A percentile compares a stretch with the other conserved stretches of the same genome.
Conservation (phyloP, 73 alveolate genomes). For the Symbiodinium pilosum region DNA sequence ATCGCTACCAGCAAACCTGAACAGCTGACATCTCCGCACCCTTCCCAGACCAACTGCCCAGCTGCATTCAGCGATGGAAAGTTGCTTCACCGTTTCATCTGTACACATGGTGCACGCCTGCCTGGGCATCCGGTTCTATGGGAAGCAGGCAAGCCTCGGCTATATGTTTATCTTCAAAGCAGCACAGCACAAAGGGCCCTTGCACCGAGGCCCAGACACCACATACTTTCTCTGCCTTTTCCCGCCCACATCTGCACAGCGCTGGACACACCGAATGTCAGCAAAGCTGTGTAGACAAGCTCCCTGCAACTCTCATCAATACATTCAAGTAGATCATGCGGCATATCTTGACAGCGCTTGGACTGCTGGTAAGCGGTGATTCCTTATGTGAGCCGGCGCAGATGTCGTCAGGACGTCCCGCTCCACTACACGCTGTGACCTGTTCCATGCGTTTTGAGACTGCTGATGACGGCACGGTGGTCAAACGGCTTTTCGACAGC, state of each 20-base stretch:
- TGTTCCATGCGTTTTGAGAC: not conserved
- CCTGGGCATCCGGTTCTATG: constrained; percentile 50
- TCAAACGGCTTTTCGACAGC: not conserved
- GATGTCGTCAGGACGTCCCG: constrained; percentile 38
- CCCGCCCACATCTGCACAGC: not conserved
- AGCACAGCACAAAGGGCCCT: not conserved
- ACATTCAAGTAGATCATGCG: no score
- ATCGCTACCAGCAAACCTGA: no score
- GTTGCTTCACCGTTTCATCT: no score
- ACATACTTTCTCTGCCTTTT: constrained; percentile 38
- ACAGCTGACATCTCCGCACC: no score
- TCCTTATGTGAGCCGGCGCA: constrained; percentile 41
- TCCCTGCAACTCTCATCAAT: no score
- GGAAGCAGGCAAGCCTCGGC: constrained; percentile 60
- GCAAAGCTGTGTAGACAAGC: no score
- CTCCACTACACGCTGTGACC: constrained; percentile 85
- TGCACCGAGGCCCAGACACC: constrained; percentile 4
- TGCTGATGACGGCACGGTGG: not conserved
- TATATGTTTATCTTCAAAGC: not conserved
- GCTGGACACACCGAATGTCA: not conserved
- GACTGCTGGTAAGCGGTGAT: no score
- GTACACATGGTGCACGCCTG: no score
- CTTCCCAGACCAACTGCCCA: no score
- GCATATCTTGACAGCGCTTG: no score
- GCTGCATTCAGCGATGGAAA: no score